These are phyloP conservation scores for Mallotus japonicus DNA, from an alignment of 441 rosid species.

Conservation along the genomic window DNA sequence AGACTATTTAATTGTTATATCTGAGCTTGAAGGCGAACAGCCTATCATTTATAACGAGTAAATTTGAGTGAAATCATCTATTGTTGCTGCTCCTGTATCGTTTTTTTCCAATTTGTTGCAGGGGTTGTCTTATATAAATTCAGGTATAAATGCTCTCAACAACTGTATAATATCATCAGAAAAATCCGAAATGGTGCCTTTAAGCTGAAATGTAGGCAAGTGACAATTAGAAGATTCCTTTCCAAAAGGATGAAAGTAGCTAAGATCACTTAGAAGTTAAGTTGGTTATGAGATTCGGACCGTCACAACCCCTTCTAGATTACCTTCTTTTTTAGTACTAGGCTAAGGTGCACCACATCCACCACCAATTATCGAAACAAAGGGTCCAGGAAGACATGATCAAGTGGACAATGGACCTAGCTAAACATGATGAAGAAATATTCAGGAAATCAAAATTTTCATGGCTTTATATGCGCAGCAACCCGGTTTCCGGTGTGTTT, in stretches of 20 bases:
- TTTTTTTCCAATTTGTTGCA: constrained; percentile 8
- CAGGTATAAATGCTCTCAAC: not conserved
- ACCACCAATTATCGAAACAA: too few species aligned
- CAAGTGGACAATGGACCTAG: not conserved
- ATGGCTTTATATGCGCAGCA: too few species aligned
- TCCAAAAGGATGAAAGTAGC: not conserved
- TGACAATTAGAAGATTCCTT: not conserved
- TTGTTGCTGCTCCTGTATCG: constrained; percentile 2
- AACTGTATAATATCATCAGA: not conserved
- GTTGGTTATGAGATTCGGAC: not conserved
- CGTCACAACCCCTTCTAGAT: too few species aligned
- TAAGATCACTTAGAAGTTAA: not conserved
- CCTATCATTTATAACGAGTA: constrained; percentile 35
- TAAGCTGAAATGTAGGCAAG: not conserved
- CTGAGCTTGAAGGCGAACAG: constrained; percentile 91
- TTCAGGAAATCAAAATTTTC: not conserved
- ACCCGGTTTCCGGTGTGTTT: too few species aligned
- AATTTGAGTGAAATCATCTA: not conserved
- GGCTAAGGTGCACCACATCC: too few species aligned
- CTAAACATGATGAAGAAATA: not conserved
- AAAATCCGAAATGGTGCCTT: not conserved
- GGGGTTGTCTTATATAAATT: constrained; percentile 14
- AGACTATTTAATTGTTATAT: constrained; percentile 81
- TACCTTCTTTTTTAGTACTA: too few species aligned
- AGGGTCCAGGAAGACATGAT: too few species aligned